These are phyloP conservation scores for Cymbidium sinense DNA, from an alignment of 106 monocot genomes.

Conservation along the genomic window DNA sequence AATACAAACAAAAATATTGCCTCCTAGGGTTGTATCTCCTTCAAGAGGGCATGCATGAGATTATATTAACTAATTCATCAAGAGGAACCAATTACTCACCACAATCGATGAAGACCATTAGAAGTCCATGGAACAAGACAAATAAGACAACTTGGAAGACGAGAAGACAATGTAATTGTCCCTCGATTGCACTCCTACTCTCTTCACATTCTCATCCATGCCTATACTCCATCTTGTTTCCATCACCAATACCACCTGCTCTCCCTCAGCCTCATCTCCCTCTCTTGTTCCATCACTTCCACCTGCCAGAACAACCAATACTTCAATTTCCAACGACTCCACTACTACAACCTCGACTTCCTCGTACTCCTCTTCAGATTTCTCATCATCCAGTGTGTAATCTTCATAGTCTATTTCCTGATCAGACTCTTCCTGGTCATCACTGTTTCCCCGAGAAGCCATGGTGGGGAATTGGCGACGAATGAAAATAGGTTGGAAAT, in stretches of 20 bases:
- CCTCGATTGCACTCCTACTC: background rate
- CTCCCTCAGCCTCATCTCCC: slow-evolving; percentile 2
- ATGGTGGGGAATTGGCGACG: too few species aligned
- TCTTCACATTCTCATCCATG: background rate
- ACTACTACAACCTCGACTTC: background rate
- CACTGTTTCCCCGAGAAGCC: background rate
- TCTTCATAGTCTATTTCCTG: slow-evolving; percentile 11
- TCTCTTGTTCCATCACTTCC: background rate
- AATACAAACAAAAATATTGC: too few species aligned
- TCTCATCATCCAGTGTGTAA: slow-evolving; percentile 9
- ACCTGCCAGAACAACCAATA: slow-evolving; percentile 1
- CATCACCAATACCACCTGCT: background rate
- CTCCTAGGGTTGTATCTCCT: too few species aligned
- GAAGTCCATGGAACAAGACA: slow-evolving; percentile 53
- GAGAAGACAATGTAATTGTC: background rate
- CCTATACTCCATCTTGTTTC: background rate
- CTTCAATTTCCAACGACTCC: slow-evolving; percentile 7
- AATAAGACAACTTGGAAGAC: slow-evolving; percentile 34
- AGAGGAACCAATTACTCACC: slow-evolving; percentile 18
- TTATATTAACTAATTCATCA: background rate
- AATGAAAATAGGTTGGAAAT: too few species aligned
- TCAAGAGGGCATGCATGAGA: background rate
- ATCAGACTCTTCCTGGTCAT: background rate
- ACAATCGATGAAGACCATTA: slow-evolving; percentile 48
- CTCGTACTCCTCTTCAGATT: background rate